Evolutionary conservation across 2,329 filamentous ascomycete genomes (phyloP), one percentile per base, ranked within the genome.

Genomic region (Fusarium buharicum): DNA sequence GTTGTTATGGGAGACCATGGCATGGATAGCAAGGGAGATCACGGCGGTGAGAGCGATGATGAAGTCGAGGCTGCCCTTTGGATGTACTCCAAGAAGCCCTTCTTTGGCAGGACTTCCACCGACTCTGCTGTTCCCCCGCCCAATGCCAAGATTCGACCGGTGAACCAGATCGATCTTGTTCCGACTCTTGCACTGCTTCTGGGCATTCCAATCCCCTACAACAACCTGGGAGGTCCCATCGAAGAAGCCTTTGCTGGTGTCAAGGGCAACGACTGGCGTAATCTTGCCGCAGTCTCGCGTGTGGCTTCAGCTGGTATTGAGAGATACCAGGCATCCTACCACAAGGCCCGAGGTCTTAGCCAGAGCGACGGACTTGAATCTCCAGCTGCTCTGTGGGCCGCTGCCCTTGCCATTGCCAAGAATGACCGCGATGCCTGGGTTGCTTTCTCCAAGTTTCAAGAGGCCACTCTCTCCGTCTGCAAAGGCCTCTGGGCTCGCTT

Each of bases 1-100:
- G 87, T 99, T 17, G 91, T 99, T 13, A 96, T 99, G 92, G 95
- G 95, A n/a, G 95, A 99, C 74, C 95, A 99, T 73, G 95, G 95
- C 11, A 99, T 99, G 95, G 95, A 99, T 75, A 82, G 86, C 59
- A 98, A 99, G 78, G 95, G 95, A 16, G 95, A 99, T 67, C 95
- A 99, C 72, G 95, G 95, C n/a, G 95, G 95, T 50, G 95, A 99
- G 79, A 97, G 94, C 28, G 92, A 97, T 67, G 93, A 98, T 64
- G 95, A 99, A 75, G 86, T 99, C 7, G 88, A 99, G 75, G 93
- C 95, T 52, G 93, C 95, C 3, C 77, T 99, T 41, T 99, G 95
- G 94, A 96, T 99, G 93, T 99, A 98, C 75, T 96, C 95, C 2
- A 96, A 93, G 75, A 89, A 86, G 67, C 87, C 88, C 0, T 76